Evolutionary conservation across 2,329 filamentous ascomycete species (phyloP), one percentile per base, ranked within the genome.

Genomic region (Plectosphaerella cucumerina): DNA sequence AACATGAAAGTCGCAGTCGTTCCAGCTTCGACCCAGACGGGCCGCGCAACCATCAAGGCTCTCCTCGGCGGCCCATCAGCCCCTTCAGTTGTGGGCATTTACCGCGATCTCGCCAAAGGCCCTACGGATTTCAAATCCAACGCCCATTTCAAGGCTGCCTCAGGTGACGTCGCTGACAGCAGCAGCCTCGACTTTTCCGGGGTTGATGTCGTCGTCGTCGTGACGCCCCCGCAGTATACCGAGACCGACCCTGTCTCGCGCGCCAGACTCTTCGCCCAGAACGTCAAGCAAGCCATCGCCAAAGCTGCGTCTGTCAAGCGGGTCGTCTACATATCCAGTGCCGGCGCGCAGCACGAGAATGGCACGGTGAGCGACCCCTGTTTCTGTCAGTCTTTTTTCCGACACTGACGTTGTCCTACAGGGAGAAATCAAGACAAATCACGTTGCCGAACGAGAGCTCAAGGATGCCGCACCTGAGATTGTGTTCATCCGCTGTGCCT

Each of bases 381-480:
- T 8, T 14, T 22, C 41, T 14, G 49, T n/a, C 18, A 10, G 33
- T 18, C 8, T 17, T 23, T 6, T 11, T 23, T 33, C 18, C 26
- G 12, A 31, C 17, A 6, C 21, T 34, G 17, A 34, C 33, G 14
- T 11, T 17, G 12, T 35, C 23, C 41, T 8, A 14, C 35, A 71
- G 69, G 69, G 68, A 4, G 69, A 71, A 33, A 64, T 71, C 39
- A 59, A 59, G 17, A 64, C 63, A 1, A 71, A 70, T 35, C 59
- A 71, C 48, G 59, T 56, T 1, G 65, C 66, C 1, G 69, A 71
- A 45, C n/a, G 17, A 17, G 18, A 20, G 17, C 31, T 34, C 31
- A 2, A 21, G 4, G 53, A 53, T 18, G 52, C 53, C 1, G 55
- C 56, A 2, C 52, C 54, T 8, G 57, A 61, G 31, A 52, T 70